phyloP scores from a whole-genome alignment of 441 rosid genomes.

The Syzygium malaccense region DNA sequence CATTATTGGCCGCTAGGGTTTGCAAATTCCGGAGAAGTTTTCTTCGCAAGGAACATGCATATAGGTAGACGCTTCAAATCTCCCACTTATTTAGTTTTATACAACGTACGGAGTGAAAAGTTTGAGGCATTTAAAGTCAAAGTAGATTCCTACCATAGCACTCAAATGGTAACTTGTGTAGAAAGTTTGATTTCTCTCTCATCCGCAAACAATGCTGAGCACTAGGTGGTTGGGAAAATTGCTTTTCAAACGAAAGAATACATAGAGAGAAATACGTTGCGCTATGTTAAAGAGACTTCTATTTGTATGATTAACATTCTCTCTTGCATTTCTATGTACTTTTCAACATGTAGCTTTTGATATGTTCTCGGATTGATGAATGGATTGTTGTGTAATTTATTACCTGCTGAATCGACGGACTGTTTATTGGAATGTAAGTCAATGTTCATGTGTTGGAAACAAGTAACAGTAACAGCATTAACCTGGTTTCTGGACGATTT shows the following conservation, averaged over 20 bases:
- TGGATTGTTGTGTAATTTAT: too few species aligned
- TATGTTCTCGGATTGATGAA: too few species aligned
- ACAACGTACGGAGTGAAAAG: too few species aligned
- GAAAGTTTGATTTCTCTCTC: background rate
- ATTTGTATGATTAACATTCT: too few species aligned
- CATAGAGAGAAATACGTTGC: background rate
- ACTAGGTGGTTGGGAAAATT: background rate
- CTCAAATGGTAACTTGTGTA: background rate
- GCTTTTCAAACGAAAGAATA: background rate
- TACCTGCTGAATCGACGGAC: too few species aligned
- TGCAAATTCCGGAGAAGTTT: background rate
- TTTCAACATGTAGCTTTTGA: too few species aligned
- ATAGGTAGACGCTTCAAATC: accelerated
- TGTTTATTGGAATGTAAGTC: too few species aligned
- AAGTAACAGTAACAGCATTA: too few species aligned
- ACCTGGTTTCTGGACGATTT: too few species aligned
- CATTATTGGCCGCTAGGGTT: background rate
- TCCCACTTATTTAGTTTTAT: accelerated
- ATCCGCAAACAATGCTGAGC: background rate
- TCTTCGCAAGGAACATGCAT: accelerated
- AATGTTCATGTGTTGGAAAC: too few species aligned
- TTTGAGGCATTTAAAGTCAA: accelerated
- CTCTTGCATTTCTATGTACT: background rate
- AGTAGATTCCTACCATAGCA: background rate
- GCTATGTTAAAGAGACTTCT: background rate